Conservation (phyloP, 1,139 yeast genomes). For the Candida tropicalis region DNA sequence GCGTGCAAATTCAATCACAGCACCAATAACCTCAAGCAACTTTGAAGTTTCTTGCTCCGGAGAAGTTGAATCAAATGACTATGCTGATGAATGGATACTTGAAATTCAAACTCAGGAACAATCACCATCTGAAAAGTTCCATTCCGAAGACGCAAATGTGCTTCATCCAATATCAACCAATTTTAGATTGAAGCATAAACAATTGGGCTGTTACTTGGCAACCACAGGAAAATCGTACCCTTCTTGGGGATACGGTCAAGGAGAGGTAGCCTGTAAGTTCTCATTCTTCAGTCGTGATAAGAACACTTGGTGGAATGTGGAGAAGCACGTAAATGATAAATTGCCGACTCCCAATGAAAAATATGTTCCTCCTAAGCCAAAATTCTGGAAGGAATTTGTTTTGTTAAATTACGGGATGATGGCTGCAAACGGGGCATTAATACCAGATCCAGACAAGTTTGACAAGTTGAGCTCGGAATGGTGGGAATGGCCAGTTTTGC, state of each 20-base stretch:
- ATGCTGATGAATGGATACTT: conserved; percentile 71
- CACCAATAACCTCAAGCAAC: conserved; percentile 53
- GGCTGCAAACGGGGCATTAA: conserved; percentile 73
- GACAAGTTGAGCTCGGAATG: conserved; percentile 68
- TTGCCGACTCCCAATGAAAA: conserved; percentile 37
- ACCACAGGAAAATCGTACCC: conserved; percentile 75
- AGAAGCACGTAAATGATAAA: conserved; percentile 58
- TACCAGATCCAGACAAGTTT: conserved; percentile 70
- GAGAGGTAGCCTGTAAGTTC: conserved; percentile 72
- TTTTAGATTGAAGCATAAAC: conserved; percentile 63
- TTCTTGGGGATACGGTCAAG: conserved; percentile 81
- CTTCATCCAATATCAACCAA: conserved; percentile 73
- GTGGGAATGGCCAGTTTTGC: conserved; percentile 82
- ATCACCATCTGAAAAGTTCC: conserved; percentile 53
- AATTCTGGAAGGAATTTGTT: conserved; percentile 72
- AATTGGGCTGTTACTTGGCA: conserved; percentile 71
- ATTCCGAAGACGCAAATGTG: conserved; percentile 37
- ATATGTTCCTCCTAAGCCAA: conserved; percentile 67
- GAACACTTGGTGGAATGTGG: conserved; percentile 82
- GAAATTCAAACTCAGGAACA: conserved; percentile 61
- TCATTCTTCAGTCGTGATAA: conserved; percentile 56
- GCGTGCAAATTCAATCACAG: conserved; percentile 63
- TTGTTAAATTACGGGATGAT: conserved; percentile 75
- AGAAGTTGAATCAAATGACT: conserved; percentile 51
- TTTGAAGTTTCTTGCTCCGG: conserved; percentile 77